A percentile compares a stretch with the other conserved stretches of the same genome.
These are phyloP conservation scores for Leishmania braziliensis DNA, from an alignment of 208 protist species.

Conservation along the genomic window DNA sequence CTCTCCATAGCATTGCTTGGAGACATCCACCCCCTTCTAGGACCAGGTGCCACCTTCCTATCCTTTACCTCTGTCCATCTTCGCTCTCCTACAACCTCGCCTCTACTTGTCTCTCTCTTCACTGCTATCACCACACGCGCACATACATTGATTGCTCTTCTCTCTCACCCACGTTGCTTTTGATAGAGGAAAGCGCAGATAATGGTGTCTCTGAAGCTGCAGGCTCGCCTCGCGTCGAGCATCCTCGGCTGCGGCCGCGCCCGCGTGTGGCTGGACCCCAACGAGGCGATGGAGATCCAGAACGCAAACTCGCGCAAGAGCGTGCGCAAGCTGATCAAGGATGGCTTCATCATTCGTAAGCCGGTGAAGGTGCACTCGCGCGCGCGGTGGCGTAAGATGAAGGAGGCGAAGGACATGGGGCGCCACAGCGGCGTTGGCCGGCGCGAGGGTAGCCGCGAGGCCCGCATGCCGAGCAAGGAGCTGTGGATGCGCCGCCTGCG, in stretches of 20 bases:
- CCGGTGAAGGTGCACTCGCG: slow-evolving; percentile 96
- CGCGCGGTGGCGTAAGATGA: slow-evolving; percentile 87
- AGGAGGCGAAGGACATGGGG: slow-evolving; percentile 94
- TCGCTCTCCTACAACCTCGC: neutral
- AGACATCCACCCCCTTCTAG: neutral
- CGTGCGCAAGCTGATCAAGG: slow-evolving; percentile 97
- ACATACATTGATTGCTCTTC: neutral
- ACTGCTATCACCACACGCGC: neutral
- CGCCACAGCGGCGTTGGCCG: slow-evolving; percentile 96
- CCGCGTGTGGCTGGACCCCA: slow-evolving; percentile 98
- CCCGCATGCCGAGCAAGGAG: slow-evolving; percentile 97
- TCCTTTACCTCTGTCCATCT: neutral
- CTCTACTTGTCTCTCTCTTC: neutral
- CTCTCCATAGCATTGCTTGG: neutral
- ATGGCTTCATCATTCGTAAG: slow-evolving; percentile 98
- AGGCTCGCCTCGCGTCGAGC: slow-evolving; percentile 98
- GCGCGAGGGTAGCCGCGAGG: slow-evolving; percentile 96
- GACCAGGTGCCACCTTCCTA: neutral
- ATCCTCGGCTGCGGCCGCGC: slow-evolving; percentile 98
- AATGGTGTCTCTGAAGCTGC: slow-evolving; percentile 92
- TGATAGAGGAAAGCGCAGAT: too few species aligned
- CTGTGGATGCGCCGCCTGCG: slow-evolving; percentile 98
- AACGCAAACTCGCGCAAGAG: slow-evolving; percentile 97
- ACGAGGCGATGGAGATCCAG: slow-evolving; percentile 97
- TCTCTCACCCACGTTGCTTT: neutral